Percentiles rank a stretch among this genome's conserved stretches.
phyloP scores from a whole-genome alignment of 2,329 filamentous ascomycete species.

The Colletotrichum euphorbiae region DNA sequence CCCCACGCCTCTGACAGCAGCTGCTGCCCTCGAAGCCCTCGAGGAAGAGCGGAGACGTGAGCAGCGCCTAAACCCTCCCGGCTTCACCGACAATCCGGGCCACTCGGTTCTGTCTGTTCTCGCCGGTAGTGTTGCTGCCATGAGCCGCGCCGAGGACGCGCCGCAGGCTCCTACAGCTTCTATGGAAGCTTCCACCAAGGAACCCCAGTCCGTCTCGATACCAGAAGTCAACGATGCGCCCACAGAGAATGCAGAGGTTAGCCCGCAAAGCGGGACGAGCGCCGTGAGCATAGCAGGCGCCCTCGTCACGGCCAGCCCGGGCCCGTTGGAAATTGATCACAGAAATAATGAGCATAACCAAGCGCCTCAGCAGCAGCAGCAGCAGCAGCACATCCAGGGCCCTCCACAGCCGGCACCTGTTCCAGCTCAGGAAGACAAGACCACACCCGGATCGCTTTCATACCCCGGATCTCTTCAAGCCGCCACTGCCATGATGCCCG shows the following conservation, averaged over 20 bases:
- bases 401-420: constrained; percentile 52
- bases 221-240: constrained; percentile 49
- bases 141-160: constrained; percentile 68
- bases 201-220: constrained; percentile 42
- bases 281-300: constrained; percentile 56
- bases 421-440: constrained; percentile 63
- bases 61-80: constrained; percentile 53
- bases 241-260: constrained; percentile 56
- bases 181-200: constrained; percentile 56
- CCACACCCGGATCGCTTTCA: constrained; percentile 62
- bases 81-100: constrained; percentile 65
- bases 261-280: constrained; percentile 56
- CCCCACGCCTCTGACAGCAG: constrained; percentile 58
- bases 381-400: constrained; percentile 54
- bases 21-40: constrained; percentile 60
- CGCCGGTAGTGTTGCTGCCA: constrained; percentile 63
- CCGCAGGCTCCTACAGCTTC: constrained; percentile 59
- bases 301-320: constrained; percentile 62
- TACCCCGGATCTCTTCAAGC: constrained; percentile 65
- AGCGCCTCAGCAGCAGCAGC: constrained; percentile 47
- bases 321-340: constrained; percentile 66
- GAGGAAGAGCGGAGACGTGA: constrained; percentile 63
- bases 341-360: constrained; percentile 48
- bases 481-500: constrained; percentile 52
- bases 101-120: constrained; percentile 65